Percentiles rank a stretch among this genome's conserved stretches.
These are phyloP conservation scores for Colletotrichum sp. DNA, from an alignment of 2,329 filamentous ascomycete species.

Conservation along the genomic window DNA sequence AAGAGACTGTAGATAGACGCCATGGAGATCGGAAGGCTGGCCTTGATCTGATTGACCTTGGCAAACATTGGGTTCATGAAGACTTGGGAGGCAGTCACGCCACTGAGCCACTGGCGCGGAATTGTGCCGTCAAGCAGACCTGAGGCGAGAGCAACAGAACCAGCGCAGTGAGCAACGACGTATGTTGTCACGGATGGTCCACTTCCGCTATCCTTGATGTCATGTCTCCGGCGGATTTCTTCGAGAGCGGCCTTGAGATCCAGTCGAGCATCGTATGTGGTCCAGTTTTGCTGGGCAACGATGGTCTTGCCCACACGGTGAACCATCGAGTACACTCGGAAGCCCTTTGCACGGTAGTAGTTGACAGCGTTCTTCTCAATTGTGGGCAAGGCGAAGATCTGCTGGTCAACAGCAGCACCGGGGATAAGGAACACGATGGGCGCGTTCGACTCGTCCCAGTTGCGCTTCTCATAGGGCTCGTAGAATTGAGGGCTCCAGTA, in stretches of 20 bases:
- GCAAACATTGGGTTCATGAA: constrained; percentile 69
- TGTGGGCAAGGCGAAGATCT: constrained; percentile 67
- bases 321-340: constrained; percentile 63
- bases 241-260: constrained; percentile 63
- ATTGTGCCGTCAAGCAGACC: constrained; percentile 68
- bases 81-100: constrained; percentile 64
- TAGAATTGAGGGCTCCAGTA: constrained; percentile 58
- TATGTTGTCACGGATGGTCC: constrained; percentile 48
- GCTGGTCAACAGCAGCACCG: constrained; percentile 66
- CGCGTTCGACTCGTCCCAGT: constrained; percentile 26
- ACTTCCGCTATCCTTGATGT: constrained; percentile 18
- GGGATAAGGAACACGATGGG: constrained; percentile 66
- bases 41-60: constrained; percentile 60
- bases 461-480: constrained; percentile 26
- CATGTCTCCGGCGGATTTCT: constrained; percentile 49
- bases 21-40: constrained; percentile 49
- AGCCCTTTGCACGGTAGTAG: constrained; percentile 64
- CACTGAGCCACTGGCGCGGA: constrained; percentile 59
- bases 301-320: constrained; percentile 62
- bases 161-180: constrained; percentile 67
- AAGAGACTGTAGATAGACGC: constrained; percentile 54
- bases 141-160: constrained; percentile 61
- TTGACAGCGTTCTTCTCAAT: constrained; percentile 67
- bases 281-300: constrained; percentile 56
- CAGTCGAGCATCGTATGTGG: constrained; percentile 63